phyloP scores from a whole-genome alignment of 169 alveolate genomes.

The Eimeria brunetti region DNA sequence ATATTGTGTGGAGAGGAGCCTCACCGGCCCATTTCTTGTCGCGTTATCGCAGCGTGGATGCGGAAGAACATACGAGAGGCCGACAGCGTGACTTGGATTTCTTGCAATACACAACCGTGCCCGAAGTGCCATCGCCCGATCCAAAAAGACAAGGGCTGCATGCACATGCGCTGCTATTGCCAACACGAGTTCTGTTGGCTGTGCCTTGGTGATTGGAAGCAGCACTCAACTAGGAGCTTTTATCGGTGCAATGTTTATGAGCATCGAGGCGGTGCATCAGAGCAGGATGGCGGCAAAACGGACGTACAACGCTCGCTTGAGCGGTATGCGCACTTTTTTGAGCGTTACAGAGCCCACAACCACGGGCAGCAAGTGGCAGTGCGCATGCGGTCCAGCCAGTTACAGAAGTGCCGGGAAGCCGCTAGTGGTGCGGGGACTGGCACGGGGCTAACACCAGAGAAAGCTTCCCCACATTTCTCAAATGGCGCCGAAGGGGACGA shows the following conservation, averaged over 20 bases:
- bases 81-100: slow-evolving; percentile 90
- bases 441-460: background rate
- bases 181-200: slow-evolving; percentile 93
- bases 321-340: slow-evolving; percentile 81
- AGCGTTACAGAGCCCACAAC: slow-evolving; percentile 76
- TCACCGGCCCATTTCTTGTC: slow-evolving; percentile 91
- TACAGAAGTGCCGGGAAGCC: slow-evolving; percentile 50
- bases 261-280: slow-evolving; percentile 58
- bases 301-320: slow-evolving; percentile 76
- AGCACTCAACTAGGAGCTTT: slow-evolving; percentile 79
- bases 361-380: slow-evolving; percentile 79
- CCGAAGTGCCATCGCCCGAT: slow-evolving; percentile 90
- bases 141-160: slow-evolving; percentile 93
- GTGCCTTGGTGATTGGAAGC: slow-evolving; percentile 89
- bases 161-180: slow-evolving; percentile 93
- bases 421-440: slow-evolving; percentile 32
- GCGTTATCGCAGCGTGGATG: slow-evolving; percentile 85
- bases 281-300: slow-evolving; percentile 6
- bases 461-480: background rate
- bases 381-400: slow-evolving; percentile 62
- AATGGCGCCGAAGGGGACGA: background rate
- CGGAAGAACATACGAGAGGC: slow-evolving; percentile 84
- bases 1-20: slow-evolving; percentile 88
- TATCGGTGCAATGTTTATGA: slow-evolving; percentile 74
- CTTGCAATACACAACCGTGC: slow-evolving; percentile 89